phyloP scores from a whole-genome alignment of 345 rosid genomes.

The Hypericum perforatum region DNA sequence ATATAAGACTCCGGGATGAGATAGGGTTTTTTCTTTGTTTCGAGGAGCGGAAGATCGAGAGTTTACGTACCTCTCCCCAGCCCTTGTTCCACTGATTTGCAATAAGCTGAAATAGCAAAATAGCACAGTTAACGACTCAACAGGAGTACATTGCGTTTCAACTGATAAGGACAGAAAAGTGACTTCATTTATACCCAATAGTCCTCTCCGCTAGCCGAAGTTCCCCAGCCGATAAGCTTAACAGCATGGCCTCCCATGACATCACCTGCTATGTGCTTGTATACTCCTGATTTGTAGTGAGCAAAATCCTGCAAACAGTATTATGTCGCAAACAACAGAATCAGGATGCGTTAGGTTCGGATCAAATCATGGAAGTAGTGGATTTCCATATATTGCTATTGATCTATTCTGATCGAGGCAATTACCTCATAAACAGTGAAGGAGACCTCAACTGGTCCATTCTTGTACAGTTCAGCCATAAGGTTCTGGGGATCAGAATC shows the following conservation, averaged over 20 bases:
- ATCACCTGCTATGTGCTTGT: constrained; percentile 68
- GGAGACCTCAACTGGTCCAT: constrained; percentile 93
- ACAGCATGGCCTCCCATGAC: constrained; percentile 90
- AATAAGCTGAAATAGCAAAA: constrained; percentile 47
- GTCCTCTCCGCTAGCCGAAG: constrained; percentile 71
- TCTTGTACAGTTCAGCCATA: constrained; percentile 78
- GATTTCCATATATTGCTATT: neutral
- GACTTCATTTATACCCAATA: constrained; percentile 56
- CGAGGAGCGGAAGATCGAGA: constrained; percentile 1
- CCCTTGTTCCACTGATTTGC: constrained; percentile 91
- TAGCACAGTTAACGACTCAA: neutral
- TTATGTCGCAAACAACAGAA: neutral
- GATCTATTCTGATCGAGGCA: no score
- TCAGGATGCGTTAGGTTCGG: neutral
- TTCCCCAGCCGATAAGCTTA: constrained; percentile 96
- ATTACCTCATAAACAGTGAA: constrained; percentile 88
- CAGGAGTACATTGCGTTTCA: neutral
- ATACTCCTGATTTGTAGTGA: constrained; percentile 88
- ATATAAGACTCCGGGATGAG: neutral
- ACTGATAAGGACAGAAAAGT: neutral
- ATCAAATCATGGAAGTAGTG: neutral
- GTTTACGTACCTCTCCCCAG: constrained; percentile 81
- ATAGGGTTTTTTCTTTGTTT: neutral
- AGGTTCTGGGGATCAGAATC: constrained; percentile 51
- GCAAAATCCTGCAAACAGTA: constrained; percentile 74